Base-by-base conservation (phyloP, 768 basidiomycete genomes). In the Rhodotorula babjevae region DNA sequence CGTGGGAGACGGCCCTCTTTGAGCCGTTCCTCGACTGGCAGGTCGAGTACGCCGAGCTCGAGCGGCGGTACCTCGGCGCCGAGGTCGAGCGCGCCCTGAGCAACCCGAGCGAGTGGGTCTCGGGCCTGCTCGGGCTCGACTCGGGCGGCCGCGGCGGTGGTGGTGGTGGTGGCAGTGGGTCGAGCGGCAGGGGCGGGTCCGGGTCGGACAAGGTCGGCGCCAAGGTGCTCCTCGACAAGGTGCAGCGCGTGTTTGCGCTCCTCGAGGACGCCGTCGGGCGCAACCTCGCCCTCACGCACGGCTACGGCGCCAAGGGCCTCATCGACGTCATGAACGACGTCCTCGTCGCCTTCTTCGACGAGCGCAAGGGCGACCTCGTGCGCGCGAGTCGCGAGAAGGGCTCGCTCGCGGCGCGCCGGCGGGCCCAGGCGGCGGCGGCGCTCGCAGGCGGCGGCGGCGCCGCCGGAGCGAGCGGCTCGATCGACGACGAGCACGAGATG, bases 1-100 rank as follows among this genome's bases (percentile, higher is more conserved):
- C 73, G 29, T 98, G 96, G 96, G 93, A 97, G 78, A 89, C 88
- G 67, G 88, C 90, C 63, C 83, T 99, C 25, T 96, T 93, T 79
- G 93, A 94, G 79, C 92, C 95, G 4, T 98, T 97, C 83, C 84
- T 95, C 36, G 91, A 94, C 77, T 89, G 89, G 72, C 95, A 98
- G 77, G 84, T 87, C 27, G 90, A 94, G 67, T 97, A 97, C 80
- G 86, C 86, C 0, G 82, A 84, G 2, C 83, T 96, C 47, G 96
- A 99, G 81, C 84, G 85, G 49, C 86, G 87, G 14, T 84, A 87
- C 63, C 82, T 98, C 66, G 85, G 15, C 1, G 31, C 40, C 19
- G 69, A 75, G 61, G 29, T 68, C 14, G 42, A 14, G 18, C 42
- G 64, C 25, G 62, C 50, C 29, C n/a, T 61, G 21, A 66, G 58